Base-by-base conservation (phyloP, 192 early-diverging fungal genomes). In the Rhizophagus sp. region DNA sequence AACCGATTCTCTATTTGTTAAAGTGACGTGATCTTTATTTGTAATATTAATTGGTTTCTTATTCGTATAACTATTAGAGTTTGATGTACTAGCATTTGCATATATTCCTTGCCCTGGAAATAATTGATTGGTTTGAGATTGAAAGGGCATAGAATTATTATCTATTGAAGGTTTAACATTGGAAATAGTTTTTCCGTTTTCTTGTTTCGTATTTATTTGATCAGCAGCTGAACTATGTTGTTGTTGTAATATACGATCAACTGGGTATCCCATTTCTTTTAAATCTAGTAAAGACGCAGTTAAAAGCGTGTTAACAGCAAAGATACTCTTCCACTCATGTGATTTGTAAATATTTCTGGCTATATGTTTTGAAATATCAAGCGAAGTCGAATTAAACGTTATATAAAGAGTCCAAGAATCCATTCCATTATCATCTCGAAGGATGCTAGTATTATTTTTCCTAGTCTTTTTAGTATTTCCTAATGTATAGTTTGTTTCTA, bases 391-490 rank as follows among this genome's bases (percentile, higher is more conserved):
- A 17, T 84, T 82, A 12, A 81, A 72, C 24, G 80, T 76, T 2
- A 85, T 79, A 25, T 88, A 81, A 41, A 85, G 80, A 2, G 88
- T 74, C 24, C 71, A 83, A 50, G 83, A 87, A 10, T 85, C 82
- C 52, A 27, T 81, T 3, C 74, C n/a, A 52, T 87, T 82, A 62
- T 81, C 87, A 39, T 80, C 69, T 19, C 69, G 75, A 65, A 82
- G 65, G 90, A 86, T 1, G 93, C 90, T 3, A 92, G 92, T 39
- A 85, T 84, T 95, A 87, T 15, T 84, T 81, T 7, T 41, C 0
- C 0, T 41, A 41, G 39, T 78, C 88, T 82, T 0, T 67, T 86
- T 79, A 1, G 78, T 82, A 34, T 90, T 89, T 27, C 81, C 82
- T 62, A 88, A 85, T 30, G 72, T 71, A 73, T 73, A 73, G 27